Conservation (phyloP, 495 filamentous ascomycete species). For the Penicillium canescens region DNA sequence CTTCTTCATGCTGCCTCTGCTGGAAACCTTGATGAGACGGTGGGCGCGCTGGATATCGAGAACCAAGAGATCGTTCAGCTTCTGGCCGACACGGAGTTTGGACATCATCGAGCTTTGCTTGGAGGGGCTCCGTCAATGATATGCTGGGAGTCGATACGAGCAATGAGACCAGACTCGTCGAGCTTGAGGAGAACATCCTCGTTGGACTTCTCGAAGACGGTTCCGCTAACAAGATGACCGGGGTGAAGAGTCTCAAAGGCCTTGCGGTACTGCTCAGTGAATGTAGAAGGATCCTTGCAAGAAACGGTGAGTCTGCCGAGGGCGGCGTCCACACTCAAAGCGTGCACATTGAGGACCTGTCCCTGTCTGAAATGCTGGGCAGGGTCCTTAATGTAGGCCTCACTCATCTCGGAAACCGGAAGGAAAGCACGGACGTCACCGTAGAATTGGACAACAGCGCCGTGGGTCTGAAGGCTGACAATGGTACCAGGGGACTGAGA, state of each 20-base stretch:
- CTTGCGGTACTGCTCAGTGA: constrained; percentile 71
- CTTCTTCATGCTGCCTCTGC: constrained; percentile 79
- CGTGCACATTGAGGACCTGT: constrained; percentile 86
- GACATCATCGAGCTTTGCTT: constrained; percentile 75
- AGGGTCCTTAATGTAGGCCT: constrained; percentile 88
- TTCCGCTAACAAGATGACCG: constrained; percentile 72
- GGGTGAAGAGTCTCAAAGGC: constrained; percentile 69
- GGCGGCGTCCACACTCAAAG: constrained; percentile 73
- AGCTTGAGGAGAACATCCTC: constrained; percentile 79
- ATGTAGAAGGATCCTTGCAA: constrained; percentile 83
- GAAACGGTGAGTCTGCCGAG: constrained; percentile 77
- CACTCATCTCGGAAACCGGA: constrained; percentile 95
- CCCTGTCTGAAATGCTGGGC: constrained; percentile 84
- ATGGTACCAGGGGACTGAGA: constrained; percentile 81
- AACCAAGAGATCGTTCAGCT: constrained; percentile 77
- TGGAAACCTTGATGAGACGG: constrained; percentile 69
- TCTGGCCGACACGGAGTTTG: constrained; percentile 78
- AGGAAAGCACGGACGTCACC: constrained; percentile 79
- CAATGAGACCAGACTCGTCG: constrained; percentile 67
- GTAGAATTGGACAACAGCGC: constrained; percentile 93
- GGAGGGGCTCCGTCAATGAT: constrained; percentile 75
- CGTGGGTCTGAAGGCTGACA: constrained; percentile 70
- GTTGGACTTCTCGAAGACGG: constrained; percentile 80
- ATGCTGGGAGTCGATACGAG: constrained; percentile 71
- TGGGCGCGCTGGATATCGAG: constrained; percentile 75